Evolutionary conservation across 768 basidiomycete species (phyloP).

Genomic region (Suillus paluster): DNA sequence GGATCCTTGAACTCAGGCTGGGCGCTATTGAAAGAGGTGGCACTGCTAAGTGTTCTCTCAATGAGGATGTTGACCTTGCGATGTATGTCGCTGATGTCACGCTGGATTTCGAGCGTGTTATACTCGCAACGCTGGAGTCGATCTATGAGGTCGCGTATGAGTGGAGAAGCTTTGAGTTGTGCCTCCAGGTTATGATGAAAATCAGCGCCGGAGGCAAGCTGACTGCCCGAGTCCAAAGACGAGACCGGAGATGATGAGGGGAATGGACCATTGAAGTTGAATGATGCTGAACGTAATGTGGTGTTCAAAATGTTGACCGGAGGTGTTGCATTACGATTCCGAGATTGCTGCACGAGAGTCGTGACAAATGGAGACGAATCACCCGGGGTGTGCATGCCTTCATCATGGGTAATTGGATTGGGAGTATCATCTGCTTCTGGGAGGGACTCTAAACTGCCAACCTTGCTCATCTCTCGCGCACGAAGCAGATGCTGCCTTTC

Average conservation of each 20-base stretch:
- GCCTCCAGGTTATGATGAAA: constrained; percentile 60
- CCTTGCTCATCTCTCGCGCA: constrained; percentile 51
- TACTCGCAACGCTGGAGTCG: constrained; percentile 75
- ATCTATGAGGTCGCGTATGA: constrained; percentile 77
- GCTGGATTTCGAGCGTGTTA: constrained; percentile 71
- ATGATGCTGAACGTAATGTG: constrained; percentile 45
- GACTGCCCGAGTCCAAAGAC: constrained; percentile 76
- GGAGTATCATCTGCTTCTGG: constrained; percentile 60
- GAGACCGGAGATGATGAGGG: constrained; percentile 78
- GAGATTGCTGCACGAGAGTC: constrained; percentile 40
- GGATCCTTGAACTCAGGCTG: constrained; percentile 87
- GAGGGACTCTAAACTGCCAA: constrained; percentile 55
- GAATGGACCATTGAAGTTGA: constrained; percentile 49
- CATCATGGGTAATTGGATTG: constrained; percentile 34
- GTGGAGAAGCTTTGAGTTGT: constrained; percentile 75
- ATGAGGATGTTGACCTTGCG: constrained; percentile 79
- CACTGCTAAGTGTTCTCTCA: constrained; percentile 56
- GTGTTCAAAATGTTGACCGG: constrained; percentile 43
- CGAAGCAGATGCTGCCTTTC: constrained; percentile 47
- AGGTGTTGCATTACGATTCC: constrained; percentile 49
- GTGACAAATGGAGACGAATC: constrained; percentile 44
- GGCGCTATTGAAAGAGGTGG: constrained; percentile 23
- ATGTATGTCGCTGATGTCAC: constrained; percentile 72
- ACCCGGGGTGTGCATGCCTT: constrained; percentile 28
- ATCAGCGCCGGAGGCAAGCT: constrained; percentile 55